A percentile compares a stretch with the other conserved stretches of the same genome.
phyloP scores from a whole-genome alignment of 805 yeast genomes.

The Kuraishia hungarica region DNA sequence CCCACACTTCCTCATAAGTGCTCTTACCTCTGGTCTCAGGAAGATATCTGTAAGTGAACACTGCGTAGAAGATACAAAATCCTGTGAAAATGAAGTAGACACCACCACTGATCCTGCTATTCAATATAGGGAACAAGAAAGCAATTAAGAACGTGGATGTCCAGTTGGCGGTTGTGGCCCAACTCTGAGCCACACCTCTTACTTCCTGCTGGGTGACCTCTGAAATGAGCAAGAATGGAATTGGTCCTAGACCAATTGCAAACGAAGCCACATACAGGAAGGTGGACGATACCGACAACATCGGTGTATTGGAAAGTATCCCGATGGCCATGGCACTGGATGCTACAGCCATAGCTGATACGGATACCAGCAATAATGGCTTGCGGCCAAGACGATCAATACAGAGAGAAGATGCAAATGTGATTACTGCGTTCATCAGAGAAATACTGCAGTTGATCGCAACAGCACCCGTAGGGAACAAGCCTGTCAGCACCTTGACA shows the following conservation, averaged over 20 bases:
- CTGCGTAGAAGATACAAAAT: conserved; percentile 40
- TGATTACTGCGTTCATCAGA: conserved; percentile 62
- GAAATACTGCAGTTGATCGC: conserved; percentile 72
- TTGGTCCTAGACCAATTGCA: conserved; percentile 92
- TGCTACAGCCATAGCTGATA: conserved; percentile 57
- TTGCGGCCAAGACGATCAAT: conserved; percentile 75
- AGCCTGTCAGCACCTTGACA: conserved; percentile 65
- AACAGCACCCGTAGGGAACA: conserved; percentile 67
- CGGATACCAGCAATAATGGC: conserved; percentile 60
- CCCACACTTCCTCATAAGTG: conserved; percentile 66
- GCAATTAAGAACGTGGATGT: conserved; percentile 79
- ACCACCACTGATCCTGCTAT: conserved; percentile 60
- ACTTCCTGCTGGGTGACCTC: conserved; percentile 83
- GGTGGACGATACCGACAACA: conserved; percentile 53
- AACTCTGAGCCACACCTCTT: conserved; percentile 82
- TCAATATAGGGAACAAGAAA: conserved; percentile 67
- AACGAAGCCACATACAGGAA: conserved; percentile 73
- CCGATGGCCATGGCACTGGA: conserved; percentile 61
- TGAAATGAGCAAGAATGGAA: conserved; percentile 81
- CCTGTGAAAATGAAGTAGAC: conserved; percentile 67
- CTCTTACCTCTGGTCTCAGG: conserved; percentile 74
- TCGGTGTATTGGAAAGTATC: conserved; percentile 37
- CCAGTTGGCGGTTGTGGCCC: conserved; percentile 92
- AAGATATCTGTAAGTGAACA: conserved; percentile 36
- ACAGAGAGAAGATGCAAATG: conserved; percentile 62